phyloP scores from a whole-genome alignment of 179 eudicot genomes.

The Dionaea muscipula region DNA sequence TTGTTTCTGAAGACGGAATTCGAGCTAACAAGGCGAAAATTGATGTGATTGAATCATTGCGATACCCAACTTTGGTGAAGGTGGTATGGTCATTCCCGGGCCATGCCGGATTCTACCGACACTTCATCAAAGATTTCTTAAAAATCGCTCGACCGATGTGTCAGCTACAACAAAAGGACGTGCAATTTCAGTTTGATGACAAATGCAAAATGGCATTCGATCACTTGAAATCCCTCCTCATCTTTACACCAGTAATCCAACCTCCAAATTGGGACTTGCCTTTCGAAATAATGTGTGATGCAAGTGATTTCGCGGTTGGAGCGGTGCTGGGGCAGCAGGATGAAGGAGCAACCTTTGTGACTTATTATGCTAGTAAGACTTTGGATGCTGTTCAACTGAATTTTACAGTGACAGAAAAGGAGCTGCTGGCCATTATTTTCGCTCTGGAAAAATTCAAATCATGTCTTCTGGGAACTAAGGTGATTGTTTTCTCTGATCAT shows the following conservation, averaged over 20 bases:
- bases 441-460: neutral
- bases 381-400: neutral
- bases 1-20: neutral
- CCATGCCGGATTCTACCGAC: no score
- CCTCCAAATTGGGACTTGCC: no score
- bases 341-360: neutral
- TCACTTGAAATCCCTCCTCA: neutral
- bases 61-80: no score
- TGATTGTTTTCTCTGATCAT: no score
- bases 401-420: neutral
- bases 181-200: neutral
- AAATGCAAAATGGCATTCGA: neutral
- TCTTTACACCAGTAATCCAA: no score
- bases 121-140: neutral
- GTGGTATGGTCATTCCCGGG: no score
- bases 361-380: no score
- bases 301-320: neutral
- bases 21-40: conserved; percentile 2
- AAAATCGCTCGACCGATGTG: neutral
- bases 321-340: neutral
- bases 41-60: no score
- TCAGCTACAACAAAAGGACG: no score
- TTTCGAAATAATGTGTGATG: neutral
- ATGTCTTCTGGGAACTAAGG: neutral
- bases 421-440: neutral